These are phyloP conservation scores for Pistacia atlantica DNA, from an alignment of 345 rosid species.

Conservation along the genomic window DNA sequence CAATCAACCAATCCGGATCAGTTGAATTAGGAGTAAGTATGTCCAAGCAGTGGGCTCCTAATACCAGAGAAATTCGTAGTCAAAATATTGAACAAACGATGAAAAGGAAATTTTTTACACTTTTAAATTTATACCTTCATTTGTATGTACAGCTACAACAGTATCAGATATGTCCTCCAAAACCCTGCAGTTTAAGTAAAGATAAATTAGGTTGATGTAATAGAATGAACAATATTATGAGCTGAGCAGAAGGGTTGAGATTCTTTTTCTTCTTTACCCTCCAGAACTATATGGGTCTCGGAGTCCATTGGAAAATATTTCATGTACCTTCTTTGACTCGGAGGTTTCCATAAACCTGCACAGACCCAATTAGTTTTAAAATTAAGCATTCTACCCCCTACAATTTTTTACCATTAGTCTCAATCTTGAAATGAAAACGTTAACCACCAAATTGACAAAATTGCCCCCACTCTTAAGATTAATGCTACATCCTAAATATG, in stretches of 20 bases:
- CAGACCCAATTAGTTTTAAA: too few species aligned
- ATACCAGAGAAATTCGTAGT: neutral
- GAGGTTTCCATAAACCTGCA: too few species aligned
- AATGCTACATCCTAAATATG: too few species aligned
- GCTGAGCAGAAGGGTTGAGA: neutral
- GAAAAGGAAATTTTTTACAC: neutral
- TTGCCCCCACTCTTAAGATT: too few species aligned
- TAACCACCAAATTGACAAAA: too few species aligned
- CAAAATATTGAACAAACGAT: neutral
- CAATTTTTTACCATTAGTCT: too few species aligned
- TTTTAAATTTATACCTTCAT: constrained; percentile 20
- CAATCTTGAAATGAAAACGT: too few species aligned
- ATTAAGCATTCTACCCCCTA: too few species aligned
- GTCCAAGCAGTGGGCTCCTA: constrained; percentile 54
- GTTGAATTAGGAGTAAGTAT: constrained; percentile 8
- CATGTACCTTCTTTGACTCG: too few species aligned
- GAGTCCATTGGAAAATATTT: constrained; percentile 48
- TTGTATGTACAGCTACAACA: constrained; percentile 40
- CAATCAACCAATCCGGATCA: constrained; percentile 49
- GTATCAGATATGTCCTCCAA: constrained; percentile 45
- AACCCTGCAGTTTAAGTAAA: constrained; percentile 29
- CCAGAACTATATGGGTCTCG: constrained; percentile 50
- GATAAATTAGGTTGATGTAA: neutral
- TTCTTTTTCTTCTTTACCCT: constrained; percentile 32
- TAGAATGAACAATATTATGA: neutral